Conservation (phyloP, 768 basidiomycete species). For the Hygrophoropsis aurantiaca region DNA sequence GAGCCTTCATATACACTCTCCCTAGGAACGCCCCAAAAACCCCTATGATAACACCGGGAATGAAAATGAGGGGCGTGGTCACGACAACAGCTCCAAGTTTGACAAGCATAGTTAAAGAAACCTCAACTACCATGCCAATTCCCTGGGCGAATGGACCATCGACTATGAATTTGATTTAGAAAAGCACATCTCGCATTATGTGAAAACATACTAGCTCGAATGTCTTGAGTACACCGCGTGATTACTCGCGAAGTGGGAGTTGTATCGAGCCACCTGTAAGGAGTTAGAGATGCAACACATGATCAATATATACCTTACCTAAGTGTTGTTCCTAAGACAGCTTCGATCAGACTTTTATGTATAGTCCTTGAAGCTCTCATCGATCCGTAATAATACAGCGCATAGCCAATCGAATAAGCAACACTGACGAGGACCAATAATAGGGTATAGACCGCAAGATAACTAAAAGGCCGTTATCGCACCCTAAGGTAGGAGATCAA, state of each 20-base stretch:
- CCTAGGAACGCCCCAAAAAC: conserved; percentile 43
- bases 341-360: conserved; percentile 49
- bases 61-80: conserved; percentile 38
- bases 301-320: conserved; percentile 44
- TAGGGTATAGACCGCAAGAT: conserved; percentile 44
- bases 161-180: conserved; percentile 18
- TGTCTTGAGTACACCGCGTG: conserved; percentile 66
- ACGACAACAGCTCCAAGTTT: conserved; percentile 39
- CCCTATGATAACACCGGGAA: conserved; percentile 36
- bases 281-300: conserved; percentile 26
- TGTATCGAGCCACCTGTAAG: conserved; percentile 47
- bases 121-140: conserved; percentile 28
- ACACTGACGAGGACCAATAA: conserved; percentile 32
- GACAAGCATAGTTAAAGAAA: conserved; percentile 32
- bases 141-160: conserved; percentile 32
- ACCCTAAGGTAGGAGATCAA: too few relatives aligned
- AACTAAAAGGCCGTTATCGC: conserved; percentile 34
- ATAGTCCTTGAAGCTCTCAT: conserved; percentile 55
- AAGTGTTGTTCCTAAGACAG: conserved; percentile 59
- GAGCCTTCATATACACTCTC: conserved; percentile 53
- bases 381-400: conserved; percentile 46
- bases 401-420: conserved; percentile 33
- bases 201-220: conserved; percentile 28
- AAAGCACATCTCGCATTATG: neutral
- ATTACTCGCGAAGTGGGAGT: conserved; percentile 59